Base-by-base conservation (phyloP, 1,139 yeast species). In the Yamadazyma taylorii region DNA sequence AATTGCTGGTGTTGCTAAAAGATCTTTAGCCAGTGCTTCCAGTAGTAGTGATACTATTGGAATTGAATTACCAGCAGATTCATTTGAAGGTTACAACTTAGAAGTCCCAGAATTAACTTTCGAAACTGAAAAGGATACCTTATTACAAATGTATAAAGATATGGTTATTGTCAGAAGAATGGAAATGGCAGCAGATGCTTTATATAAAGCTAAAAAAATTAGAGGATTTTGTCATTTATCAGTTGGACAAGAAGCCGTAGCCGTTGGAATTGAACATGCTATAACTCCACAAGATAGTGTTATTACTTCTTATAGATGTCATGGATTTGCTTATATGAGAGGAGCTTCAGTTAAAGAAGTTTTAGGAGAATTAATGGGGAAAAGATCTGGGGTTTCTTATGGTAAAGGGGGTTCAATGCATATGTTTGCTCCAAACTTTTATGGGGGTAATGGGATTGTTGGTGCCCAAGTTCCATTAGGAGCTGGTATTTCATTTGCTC, bases 331-430 rank as follows among this genome's bases (percentile, higher is more conserved):
- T 32, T 86, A 79, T 74, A 82, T 87, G 85, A 81, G 98, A 66
- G 98, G 98, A 48, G 87, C 95, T 24, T 74, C 96, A 21, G 96
- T 90, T 52, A 82, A 86, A 67, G 82, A 79, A 43, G 95, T 92
- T 45, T 73, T 94, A 55, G 97, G 96, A 45, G 98, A 92, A 71
- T 77, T 92, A 66, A 85, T 92, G 90, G 98, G 98, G 55, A 86
- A 85, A 72, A 83, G 96, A 72, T 71, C 84, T 40, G 98, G 98
- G 73, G 94, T 87, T 46, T 85, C 97, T 32, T 84, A 73, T 69
- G 98, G 98, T 72, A 92, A 92, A 71, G 98, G 98, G 71, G 98
- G 98, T 53, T 92, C 98, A 47, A 92, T 92, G 98, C 98, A 92
- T 74, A 87, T 92, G 92, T 92, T 85, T 65, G 87, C 95, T 39